phyloP scores from a whole-genome alignment of 306 rosid genomes.

The Vigna hirtella region DNA sequence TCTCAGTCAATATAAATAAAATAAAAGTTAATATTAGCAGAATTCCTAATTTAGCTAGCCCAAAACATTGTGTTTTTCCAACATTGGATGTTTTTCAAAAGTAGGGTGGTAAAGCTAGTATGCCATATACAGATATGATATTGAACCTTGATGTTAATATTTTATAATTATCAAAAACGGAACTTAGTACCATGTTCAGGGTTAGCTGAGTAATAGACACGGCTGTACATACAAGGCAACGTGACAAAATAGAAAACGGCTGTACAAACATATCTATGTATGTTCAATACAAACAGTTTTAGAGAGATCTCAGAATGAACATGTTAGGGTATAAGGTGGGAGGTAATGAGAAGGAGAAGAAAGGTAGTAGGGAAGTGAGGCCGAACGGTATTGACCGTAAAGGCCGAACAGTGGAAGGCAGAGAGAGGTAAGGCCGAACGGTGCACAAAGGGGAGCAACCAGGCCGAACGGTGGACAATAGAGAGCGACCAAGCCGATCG shows the following conservation, averaged over 20 bases:
- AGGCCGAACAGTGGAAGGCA: too few relatives aligned
- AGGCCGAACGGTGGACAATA: too few relatives aligned
- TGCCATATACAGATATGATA: too few relatives aligned
- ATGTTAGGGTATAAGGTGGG: not conserved
- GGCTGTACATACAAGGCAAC: constrained; percentile 1
- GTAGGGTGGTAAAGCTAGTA: too few relatives aligned
- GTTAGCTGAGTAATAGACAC: constrained; percentile 23
- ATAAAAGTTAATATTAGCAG: constrained; percentile 9
- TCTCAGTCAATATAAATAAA: constrained; percentile 5
- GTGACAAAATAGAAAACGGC: constrained; percentile 9
- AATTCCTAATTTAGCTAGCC: constrained; percentile 31
- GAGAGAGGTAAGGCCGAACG: too few relatives aligned
- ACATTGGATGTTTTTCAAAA: not conserved
- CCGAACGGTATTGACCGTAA: too few relatives aligned
- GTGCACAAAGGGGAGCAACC: too few relatives aligned
- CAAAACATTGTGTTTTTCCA: not conserved
- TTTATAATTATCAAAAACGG: constrained; percentile 17
- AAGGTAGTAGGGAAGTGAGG: too few relatives aligned
- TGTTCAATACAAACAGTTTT: not conserved
- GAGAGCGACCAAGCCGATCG: too few relatives aligned
- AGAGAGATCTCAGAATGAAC: constrained; percentile 2
- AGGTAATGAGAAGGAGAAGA: too few relatives aligned
- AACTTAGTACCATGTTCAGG: constrained; percentile 1
- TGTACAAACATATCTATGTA: not conserved
- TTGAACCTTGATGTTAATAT: not conserved